phyloP scores from a whole-genome alignment of 805 yeast genomes.

The Ogataea thermomethanolica region DNA sequence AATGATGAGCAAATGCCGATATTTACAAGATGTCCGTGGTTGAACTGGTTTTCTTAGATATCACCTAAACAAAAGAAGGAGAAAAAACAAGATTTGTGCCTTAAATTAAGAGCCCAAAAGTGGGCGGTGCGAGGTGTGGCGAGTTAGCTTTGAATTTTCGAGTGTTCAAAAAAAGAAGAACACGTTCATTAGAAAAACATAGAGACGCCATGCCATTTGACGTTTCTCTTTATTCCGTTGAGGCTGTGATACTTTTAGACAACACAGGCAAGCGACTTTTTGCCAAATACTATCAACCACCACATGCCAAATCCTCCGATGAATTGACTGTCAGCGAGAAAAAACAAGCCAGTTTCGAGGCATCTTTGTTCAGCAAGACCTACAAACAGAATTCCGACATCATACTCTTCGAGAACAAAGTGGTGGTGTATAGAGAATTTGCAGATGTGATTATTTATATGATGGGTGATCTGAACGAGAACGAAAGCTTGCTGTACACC shows the following conservation, averaged over 20 bases:
- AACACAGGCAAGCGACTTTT: conserved; percentile 74
- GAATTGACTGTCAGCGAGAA: conserved; percentile 35
- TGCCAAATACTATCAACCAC: conserved; percentile 79
- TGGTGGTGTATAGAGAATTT: conserved; percentile 82
- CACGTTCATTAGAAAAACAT: conserved; percentile 7
- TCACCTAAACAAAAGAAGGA: conserved; percentile 10
- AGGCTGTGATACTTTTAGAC: conserved; percentile 79
- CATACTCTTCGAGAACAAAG: conserved; percentile 69
- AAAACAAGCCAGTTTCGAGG: conserved; percentile 77
- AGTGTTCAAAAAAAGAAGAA: conserved; percentile 1
- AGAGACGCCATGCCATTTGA: conserved; percentile 23
- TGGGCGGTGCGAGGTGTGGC: conserved; percentile 3
- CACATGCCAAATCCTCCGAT: conserved; percentile 42
- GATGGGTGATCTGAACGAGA: conserved; percentile 75
- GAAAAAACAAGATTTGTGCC: conserved; percentile 1
- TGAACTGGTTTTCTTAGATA: background rate
- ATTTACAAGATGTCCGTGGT: background rate
- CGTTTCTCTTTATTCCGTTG: conserved; percentile 71
- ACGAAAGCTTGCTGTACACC: conserved; percentile 75
- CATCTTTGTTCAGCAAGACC: conserved; percentile 68
- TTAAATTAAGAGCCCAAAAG: conserved; percentile 1
- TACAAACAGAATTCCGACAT: conserved; percentile 78
- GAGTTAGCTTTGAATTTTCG: background rate
- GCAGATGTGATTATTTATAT: conserved; percentile 72
- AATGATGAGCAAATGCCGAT: background rate